Conservation (phyloP, 441 rosid genomes). For the Capsella rubella region DNA sequence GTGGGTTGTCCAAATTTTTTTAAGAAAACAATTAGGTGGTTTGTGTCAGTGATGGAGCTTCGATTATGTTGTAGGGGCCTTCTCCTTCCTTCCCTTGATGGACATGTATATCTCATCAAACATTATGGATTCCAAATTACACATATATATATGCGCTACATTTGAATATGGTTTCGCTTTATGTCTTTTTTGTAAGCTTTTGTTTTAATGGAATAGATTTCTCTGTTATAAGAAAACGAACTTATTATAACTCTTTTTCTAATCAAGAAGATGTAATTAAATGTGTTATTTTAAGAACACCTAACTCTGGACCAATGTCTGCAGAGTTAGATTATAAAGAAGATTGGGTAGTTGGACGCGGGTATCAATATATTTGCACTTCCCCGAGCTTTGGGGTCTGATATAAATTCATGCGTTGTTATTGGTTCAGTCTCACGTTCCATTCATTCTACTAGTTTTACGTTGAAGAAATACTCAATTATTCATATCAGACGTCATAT, state of each 20-base stretch:
- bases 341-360: background rate
- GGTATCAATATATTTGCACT: background rate
- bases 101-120: background rate
- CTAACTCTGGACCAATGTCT: background rate
- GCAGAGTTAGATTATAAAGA: background rate
- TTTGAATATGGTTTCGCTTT: too few relatives aligned
- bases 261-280: background rate
- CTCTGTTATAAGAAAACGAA: too few relatives aligned
- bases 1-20: background rate
- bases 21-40: background rate
- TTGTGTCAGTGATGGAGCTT: background rate
- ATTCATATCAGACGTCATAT: background rate
- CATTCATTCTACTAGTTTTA: background rate
- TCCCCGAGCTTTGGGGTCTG: background rate
- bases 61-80: background rate
- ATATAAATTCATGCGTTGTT: background rate
- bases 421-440: conserved; percentile 4
- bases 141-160: background rate
- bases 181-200: too few relatives aligned
- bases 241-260: too few relatives aligned
- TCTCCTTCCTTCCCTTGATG: background rate
- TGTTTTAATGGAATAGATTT: too few relatives aligned
- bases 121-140: background rate
- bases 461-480: background rate
- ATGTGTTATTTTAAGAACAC: background rate